Evolutionary conservation across 805 yeast species (phyloP).

Genomic region (Debaryomyces maramus): DNA sequence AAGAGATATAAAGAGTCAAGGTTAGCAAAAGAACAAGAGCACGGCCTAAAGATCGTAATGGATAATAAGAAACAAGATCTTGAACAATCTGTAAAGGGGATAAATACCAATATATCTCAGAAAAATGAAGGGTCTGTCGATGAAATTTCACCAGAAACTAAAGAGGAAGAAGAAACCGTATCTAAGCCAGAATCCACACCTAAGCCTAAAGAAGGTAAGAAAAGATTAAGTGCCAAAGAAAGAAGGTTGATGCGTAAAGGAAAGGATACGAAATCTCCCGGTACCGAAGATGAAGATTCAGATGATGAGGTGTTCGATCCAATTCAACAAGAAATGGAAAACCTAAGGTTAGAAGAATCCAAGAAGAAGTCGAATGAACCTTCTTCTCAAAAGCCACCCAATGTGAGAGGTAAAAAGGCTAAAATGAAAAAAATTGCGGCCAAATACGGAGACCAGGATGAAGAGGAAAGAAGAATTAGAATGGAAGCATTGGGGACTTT

Average conservation of each 20-base stretch:
- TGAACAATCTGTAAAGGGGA: slow-evolving; percentile 19
- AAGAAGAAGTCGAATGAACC: slow-evolving; percentile 5
- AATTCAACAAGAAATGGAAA: slow-evolving; percentile 10
- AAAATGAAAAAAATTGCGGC: slow-evolving; percentile 78
- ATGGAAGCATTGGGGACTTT: slow-evolving; percentile 84
- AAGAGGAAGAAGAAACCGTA: not conserved
- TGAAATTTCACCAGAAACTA: not conserved
- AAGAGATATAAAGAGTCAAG: slow-evolving; percentile 27
- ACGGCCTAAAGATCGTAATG: slow-evolving; percentile 36
- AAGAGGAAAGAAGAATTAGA: slow-evolving; percentile 72
- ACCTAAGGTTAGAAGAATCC: slow-evolving; percentile 7
- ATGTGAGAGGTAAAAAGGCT: slow-evolving; percentile 80
- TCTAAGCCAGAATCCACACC: not conserved
- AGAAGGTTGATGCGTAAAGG: slow-evolving; percentile 6
- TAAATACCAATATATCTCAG: slow-evolving; percentile 6
- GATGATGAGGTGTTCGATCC: slow-evolving; percentile 15
- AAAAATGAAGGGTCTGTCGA: slow-evolving; percentile 1
- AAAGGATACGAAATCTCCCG: not conserved
- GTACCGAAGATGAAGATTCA: not conserved
- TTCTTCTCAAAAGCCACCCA: slow-evolving; percentile 27
- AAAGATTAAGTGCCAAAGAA: slow-evolving; percentile 10
- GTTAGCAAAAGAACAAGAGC: slow-evolving; percentile 32
- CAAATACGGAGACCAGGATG: slow-evolving; percentile 91
- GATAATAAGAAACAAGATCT: slow-evolving; percentile 39
- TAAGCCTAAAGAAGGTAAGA: slow-evolving; percentile 1